Conservation (phyloP, 2,329 filamentous ascomycete species). For the Trichoderma cornu-damae region DNA sequence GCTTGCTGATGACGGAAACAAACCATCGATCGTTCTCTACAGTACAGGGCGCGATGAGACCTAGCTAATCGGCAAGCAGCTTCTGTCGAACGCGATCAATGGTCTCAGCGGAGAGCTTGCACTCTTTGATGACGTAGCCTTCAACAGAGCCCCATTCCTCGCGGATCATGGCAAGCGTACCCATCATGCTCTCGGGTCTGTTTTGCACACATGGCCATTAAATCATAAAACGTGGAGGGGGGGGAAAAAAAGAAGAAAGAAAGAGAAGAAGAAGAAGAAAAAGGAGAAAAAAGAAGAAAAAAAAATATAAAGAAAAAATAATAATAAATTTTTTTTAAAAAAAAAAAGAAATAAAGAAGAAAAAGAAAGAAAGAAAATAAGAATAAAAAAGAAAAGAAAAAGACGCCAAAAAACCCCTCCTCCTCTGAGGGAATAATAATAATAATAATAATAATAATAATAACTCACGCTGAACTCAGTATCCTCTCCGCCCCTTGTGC, state of each 20-base stretch:
- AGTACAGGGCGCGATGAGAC: background rate
- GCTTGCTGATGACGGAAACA: no score
- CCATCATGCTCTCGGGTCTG: constrained; percentile 46
- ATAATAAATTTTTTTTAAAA: no score
- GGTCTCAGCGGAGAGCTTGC: constrained; percentile 52
- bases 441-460: background rate
- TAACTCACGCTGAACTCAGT: constrained; percentile 41
- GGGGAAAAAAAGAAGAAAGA: no score
- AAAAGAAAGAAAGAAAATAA: background rate
- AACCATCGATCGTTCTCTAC: no score
- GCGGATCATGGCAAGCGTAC: constrained; percentile 50
- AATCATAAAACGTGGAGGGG: no score
- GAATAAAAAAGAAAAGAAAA: no score
- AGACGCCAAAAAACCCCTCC: no score
- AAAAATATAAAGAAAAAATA: no score
- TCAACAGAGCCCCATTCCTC: constrained; percentile 59
- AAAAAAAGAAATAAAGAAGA: background rate
- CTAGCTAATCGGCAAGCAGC: constrained; percentile 36
- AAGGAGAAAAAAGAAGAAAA: no score
- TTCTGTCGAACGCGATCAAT: constrained; percentile 50
- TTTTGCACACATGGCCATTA: background rate
- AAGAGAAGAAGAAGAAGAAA: no score
- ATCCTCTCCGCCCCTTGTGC: constrained; percentile 41
- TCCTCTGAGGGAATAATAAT: no score
- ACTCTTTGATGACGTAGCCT: constrained; percentile 54